Base-by-base conservation (phyloP, 306 rosid species). In the Gynostemma pentaphyllum region DNA sequence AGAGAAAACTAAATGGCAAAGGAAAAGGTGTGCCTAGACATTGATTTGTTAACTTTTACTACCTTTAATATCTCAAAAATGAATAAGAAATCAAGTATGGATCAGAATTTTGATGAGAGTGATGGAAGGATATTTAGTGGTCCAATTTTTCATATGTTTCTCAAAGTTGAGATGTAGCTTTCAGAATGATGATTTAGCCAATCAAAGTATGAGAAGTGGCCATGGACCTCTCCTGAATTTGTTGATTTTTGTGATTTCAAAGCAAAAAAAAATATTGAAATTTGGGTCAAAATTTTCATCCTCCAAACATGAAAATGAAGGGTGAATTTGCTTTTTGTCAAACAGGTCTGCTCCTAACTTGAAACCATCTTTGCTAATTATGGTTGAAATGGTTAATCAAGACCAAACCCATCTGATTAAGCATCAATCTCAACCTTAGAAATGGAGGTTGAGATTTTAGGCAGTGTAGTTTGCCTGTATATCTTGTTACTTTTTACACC, bases 361-460 rank as follows among this genome's bases (percentile, higher is more conserved):
- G 23, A 61, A 40, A 8, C 66, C 34, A 40, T 40, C 7, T 37
- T 40, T 39, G 23, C 66, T 40, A 61, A 36, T 23, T 61, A 41
- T 40, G 4, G 36, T 14, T 41, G 18, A 61, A 61, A 61, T 14
- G 50, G 24, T 39, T 61, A 12, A 7, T 61, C 14, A 61, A 40
- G 37, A 40, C 49, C 32, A 23, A 61, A 42, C 37, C 37, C 36
- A 61, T 61, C 22, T 61, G 50, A 61, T 61, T 7, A 24, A 61
- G 66, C 66, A 40, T 40, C 66, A 41, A 15, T 41, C 49, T 24
- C 22, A 60, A 6, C 34, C 50, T 61, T 19, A 61, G 14, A 40
- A 23, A 40, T 40, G 50, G 66, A 61, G 66, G 50, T 61, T 61
- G 66, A 40, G 32, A 61, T 39, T n/a, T 40, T 41, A 40, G 66